Conservation (phyloP, 257 asterid species). For the Ilex aquifolium region DNA sequence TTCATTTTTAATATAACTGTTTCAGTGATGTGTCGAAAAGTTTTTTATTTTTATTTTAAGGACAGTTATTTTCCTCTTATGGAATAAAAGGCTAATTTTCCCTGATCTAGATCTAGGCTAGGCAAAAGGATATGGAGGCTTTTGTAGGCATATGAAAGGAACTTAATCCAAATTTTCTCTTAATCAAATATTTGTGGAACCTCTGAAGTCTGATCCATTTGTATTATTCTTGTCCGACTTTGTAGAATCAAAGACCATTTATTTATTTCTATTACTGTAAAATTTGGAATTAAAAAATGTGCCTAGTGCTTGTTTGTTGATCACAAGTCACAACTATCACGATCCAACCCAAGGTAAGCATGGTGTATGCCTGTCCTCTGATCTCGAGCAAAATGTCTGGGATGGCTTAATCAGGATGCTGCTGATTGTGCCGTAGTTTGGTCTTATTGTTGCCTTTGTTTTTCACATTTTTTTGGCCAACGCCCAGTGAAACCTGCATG, state of each 20-base stretch:
- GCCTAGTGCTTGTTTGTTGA: too few relatives aligned
- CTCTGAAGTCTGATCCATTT: conserved; percentile 7
- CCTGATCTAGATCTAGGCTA: conserved; percentile 1
- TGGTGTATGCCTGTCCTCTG: too few relatives aligned
- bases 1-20: conserved; percentile 1
- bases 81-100: too few relatives aligned
- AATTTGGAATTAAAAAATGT: not conserved
- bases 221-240: not conserved
- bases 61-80: too few relatives aligned
- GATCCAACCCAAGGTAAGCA: too few relatives aligned
- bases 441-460: not conserved
- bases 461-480: too few relatives aligned
- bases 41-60: not conserved
- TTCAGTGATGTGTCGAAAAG: not conserved
- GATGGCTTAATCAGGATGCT: not conserved
- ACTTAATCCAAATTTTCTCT: not conserved
- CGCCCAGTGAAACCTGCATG: not conserved
- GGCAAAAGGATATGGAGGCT: not conserved
- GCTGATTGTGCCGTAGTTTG: not conserved
- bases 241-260: not conserved
- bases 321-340: too few relatives aligned
- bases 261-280: not conserved
- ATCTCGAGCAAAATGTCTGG: too few relatives aligned
- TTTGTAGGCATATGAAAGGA: not conserved
- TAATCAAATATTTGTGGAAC: conserved; percentile 5